Percentiles rank a stretch among this genome's conserved stretches.
Conservation (phyloP, 306 rosid species). For the Quercus robur region DNA sequence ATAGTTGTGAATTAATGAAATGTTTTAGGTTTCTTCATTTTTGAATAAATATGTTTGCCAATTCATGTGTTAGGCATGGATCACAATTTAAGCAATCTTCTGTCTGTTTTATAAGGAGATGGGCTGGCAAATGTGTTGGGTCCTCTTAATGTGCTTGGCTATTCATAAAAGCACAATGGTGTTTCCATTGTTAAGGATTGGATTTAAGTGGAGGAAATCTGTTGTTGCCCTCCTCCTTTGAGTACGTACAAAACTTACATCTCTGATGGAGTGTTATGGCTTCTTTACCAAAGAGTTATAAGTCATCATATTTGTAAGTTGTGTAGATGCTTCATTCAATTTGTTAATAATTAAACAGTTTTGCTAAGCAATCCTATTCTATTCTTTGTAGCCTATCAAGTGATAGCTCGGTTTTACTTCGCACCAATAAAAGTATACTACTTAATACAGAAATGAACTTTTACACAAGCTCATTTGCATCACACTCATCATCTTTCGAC, state of each 20-base stretch:
- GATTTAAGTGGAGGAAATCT: background rate
- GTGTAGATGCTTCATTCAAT: background rate
- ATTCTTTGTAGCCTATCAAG: no score
- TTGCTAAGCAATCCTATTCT: no score
- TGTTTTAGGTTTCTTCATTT: conserved; percentile 11
- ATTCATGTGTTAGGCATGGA: background rate
- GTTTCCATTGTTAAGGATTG: background rate
- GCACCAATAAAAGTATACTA: no score
- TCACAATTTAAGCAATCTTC: conserved; percentile 4
- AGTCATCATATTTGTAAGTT: background rate
- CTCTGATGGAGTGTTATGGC: background rate
- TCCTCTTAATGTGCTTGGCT: background rate
- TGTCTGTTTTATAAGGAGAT: background rate
- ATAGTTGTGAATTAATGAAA: conserved; percentile 6
- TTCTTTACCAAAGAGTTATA: background rate
- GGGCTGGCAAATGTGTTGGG: background rate
- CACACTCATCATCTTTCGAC: no score
- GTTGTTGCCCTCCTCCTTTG: background rate
- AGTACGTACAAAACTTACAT: background rate
- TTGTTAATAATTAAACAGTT: no score
- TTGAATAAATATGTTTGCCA: conserved; percentile 2
- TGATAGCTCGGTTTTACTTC: no score
- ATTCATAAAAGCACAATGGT: background rate
- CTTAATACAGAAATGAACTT: no score
- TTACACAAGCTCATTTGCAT: no score